Evolutionary conservation across 176 grass and related monocot genomes (phyloP), one percentile per base, ranked within the genome.

Genomic region (Oryza rufipogon): DNA sequence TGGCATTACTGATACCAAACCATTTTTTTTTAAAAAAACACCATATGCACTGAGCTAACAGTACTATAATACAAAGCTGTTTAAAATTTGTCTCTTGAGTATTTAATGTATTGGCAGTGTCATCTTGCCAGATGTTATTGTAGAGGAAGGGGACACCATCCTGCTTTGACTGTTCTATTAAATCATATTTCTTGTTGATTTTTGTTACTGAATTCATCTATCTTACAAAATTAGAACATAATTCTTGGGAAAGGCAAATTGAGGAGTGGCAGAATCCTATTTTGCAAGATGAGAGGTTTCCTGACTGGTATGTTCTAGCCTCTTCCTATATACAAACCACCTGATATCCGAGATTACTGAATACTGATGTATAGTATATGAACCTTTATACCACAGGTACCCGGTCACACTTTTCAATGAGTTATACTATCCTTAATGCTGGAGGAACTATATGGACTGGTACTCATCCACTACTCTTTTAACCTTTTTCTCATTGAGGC

Each of bases 381-480:
- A 83, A 71, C 20, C 20, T 81, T 86, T 86, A n/a, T 90, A 83
- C 5, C 48, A 45, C 78, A 98, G 96, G 96, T 98, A 98, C 81
- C 87, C 91, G 32, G 80, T 91, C 68, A 98, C 93, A 81, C 89
- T 98, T 89, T 98, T 98, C 83, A 98, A 98, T 90, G 96, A 98
- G 71, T 89, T 98, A 63, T 98, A 98, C 75, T 98, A 95, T 83
- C 96, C 96, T 98, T 73, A 98, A 98, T 90, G 96, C 96, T 60
- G 96, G 93, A 68, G 96, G 91, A 88, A 93, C 96, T 68, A 98
- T 98, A 92, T 98, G 96, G 96, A 98, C 96, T 77, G 96, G 96
- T 95, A 81, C 38, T 26, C 90, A 30, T 66, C 63, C 9, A 38
- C 66, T 79, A 64, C 26, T 22, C 30, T 65, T 73, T 6, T 38